phyloP scores from a whole-genome alignment of 2,329 filamentous ascomycete genomes.

The Trichoderma sp. region DNA sequence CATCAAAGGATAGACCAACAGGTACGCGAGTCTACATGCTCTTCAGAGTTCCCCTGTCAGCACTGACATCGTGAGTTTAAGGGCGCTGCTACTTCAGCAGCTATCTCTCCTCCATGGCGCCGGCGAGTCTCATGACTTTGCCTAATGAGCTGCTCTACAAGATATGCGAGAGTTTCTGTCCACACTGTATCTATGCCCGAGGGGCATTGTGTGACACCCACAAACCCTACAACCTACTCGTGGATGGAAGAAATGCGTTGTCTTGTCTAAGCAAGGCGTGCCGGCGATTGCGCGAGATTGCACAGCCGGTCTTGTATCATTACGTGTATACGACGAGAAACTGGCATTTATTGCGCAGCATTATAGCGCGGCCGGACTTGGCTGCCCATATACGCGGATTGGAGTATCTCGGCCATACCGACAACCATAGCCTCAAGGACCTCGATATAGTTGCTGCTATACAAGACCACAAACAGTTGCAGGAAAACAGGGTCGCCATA shows the following conservation, averaged over 20 bases:
- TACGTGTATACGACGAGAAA: fast-evolving
- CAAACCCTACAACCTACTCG: too few relatives aligned
- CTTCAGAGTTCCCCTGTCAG: too few relatives aligned
- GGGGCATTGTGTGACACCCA: too few relatives aligned
- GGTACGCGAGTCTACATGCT: too few relatives aligned
- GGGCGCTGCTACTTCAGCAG: background rate
- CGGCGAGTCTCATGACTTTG: background rate
- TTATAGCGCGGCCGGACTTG: background rate
- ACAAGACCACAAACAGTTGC: too few relatives aligned
- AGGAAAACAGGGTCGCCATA: too few relatives aligned
- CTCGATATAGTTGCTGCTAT: too few relatives aligned
- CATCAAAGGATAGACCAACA: too few relatives aligned
- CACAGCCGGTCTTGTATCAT: background rate
- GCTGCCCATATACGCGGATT: background rate
- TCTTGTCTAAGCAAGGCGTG: background rate
- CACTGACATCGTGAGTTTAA: too few relatives aligned
- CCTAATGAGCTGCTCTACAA: background rate
- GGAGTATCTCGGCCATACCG: too few relatives aligned
- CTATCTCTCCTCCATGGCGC: background rate
- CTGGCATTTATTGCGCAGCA: background rate
- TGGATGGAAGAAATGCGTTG: too few relatives aligned
- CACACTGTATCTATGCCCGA: background rate
- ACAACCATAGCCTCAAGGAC: too few relatives aligned
- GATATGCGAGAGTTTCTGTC: background rate
- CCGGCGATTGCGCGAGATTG: background rate